Evolutionary conservation across 768 basidiomycete species (phyloP), one percentile per base, ranked within the genome.

Genomic region (Sporobolomyces roseus): DNA sequence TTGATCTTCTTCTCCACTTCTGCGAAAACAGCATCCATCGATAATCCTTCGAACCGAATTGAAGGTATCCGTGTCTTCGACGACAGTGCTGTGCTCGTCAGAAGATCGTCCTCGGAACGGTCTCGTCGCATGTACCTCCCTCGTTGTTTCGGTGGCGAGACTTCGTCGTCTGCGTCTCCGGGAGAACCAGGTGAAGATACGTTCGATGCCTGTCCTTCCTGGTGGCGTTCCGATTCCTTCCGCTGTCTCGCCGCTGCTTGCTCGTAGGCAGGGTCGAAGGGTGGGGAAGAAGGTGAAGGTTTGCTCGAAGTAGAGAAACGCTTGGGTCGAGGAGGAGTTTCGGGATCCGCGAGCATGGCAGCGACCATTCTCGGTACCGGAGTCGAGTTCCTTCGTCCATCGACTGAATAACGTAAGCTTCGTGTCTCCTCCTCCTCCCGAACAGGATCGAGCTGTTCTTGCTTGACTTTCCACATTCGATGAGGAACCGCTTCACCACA

Each of bases 1-100:
- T 61, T 61, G 45, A 73, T 51, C 46, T 70, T 70, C 63, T 63
- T 66, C 55, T 73, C 72, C 27, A 73, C 72, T 52, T 73, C 68
- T 46, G 72, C 72, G 16, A 73, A 70, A 32, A 73, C 62, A 23
- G 68, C 68, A 53, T 73, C 72, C 72, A 73, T 73, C 63, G 68
- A 70, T 27, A 73, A 46, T 29, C 68, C 72, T 52, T 73, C 72
- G 63, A 73, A 73, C 8, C 72, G 52, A 16, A 73, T 73, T 21
- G 65, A 67, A 14, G 72, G 72, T 36, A 73, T 73, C 27, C 71
- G 38, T 45, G 64, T 45, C 30, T 46, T 48, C 33, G 43, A 50
- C 46, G 61, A 36, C 35, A 52, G 27, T 16, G 38, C 45, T 23
- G 17, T 7, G 4, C 30, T 6, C 7, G 48, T 38, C 21, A n/a